Evolutionary conservation across 192 early-diverging fungal genomes (phyloP), one percentile per base, ranked within the genome.

Genomic region (Podila minutissima): DNA sequence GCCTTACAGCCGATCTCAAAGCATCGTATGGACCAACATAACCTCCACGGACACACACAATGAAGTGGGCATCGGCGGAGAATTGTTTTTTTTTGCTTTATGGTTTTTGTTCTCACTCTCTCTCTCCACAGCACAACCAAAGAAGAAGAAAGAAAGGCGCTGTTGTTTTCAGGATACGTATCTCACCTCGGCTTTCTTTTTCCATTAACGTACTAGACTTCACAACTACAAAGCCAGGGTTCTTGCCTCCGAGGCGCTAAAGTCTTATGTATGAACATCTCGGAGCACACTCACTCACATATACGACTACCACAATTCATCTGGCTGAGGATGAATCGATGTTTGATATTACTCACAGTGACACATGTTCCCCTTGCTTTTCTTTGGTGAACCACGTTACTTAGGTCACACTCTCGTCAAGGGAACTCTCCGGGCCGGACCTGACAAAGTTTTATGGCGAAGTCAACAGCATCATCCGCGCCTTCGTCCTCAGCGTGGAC

Each of bases 361-460:
- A 33, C 32, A 33, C 29, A 62, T 33, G 22, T 13, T 33, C 19
- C 22, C 9, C 24, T 22, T 46, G 5, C 24, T 59, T 46, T 20
- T 20, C 62, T 55, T 71, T 35, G 4, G 19, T 65, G 29, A 19
- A n/a, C 26, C 33, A 20, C 29, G 48, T 53, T 53, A 37, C 41
- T 13, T 62, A 78, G 75, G 75, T 71, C 50, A 67, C 75, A 41
- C 64, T 67, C 49, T 38, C 77, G 2, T 66, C 71, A 0, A 68
- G 92, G 24, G 93, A 95, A 74, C 74, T 94, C 2, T 90, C 93
- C 13, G 91, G 87, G 17, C 93, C 94, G 53, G 85, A 85, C 26
- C 88, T 90, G 64, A 86, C 90, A 59, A 92, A 90, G 67, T 93
- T 95, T 63, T 88, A 92, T 58, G 90, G 87, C 68, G 93, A 95